Conservation (phyloP, 2,329 filamentous ascomycete species). For the Apiospora koreana region DNA sequence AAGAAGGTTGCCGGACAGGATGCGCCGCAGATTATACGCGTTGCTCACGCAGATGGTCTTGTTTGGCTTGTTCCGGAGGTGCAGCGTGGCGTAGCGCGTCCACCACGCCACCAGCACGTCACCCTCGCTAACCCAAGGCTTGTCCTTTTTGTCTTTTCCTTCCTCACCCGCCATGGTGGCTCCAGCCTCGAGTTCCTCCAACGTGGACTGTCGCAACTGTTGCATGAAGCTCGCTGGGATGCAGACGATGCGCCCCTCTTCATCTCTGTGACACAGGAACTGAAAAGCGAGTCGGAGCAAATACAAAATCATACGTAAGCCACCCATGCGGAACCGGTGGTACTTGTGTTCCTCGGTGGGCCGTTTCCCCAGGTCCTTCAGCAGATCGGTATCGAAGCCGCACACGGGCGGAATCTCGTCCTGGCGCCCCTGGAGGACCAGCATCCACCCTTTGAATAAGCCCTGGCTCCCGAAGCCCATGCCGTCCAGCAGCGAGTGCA, state of each 20-base stretch:
- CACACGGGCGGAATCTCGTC: background rate
- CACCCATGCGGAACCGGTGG: background rate
- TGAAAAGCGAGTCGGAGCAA: background rate
- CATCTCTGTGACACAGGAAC: background rate
- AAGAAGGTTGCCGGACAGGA: slow-evolving; percentile 30
- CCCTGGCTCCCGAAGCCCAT: background rate
- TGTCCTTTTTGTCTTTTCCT: slow-evolving; percentile 18
- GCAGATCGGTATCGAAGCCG: background rate
- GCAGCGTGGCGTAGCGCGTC: slow-evolving; percentile 29
- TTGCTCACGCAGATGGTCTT: slow-evolving; percentile 39
- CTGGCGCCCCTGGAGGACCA: background rate
- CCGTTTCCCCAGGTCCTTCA: background rate
- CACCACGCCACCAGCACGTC: slow-evolving; percentile 47
- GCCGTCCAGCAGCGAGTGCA: background rate
- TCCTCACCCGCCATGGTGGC: background rate
- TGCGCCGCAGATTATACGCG: slow-evolving; percentile 38
- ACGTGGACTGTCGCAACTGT: slow-evolving; percentile 29
- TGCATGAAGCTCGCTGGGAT: slow-evolving; percentile 34
- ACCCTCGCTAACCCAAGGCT: slow-evolving; percentile 45
- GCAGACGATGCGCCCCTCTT: slow-evolving; percentile 38
- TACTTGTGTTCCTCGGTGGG: background rate
- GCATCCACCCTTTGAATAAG: background rate
- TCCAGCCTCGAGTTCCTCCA: slow-evolving; percentile 27
- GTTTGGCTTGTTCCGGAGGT: slow-evolving; percentile 23
- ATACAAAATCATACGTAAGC: background rate